Base-by-base conservation (phyloP, 2,329 filamentous ascomycete genomes). In the Neopestalotiopsis clavispora region DNA sequence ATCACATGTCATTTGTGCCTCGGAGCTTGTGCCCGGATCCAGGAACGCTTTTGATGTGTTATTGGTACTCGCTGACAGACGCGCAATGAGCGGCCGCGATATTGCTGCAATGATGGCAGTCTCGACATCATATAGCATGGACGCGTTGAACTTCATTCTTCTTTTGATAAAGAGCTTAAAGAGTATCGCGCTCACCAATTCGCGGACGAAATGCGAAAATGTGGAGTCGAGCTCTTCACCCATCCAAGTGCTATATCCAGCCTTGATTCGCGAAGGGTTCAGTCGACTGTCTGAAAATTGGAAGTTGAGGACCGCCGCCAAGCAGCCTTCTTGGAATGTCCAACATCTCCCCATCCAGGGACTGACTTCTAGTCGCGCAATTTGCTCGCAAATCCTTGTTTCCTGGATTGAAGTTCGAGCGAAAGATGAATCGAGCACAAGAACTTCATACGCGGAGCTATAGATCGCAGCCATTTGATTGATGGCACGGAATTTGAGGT, bases 281-380 rank as follows among this genome's bases (percentile, higher is more conserved):
- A 34, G 13, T 30, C 28, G 28, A 32, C 23, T 4, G 57, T 60
- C 57, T 3, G 23, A 17, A 23, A 30, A 32, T 10, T 60, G 57
- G 7, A 60, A 60, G 17, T 60, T 30, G 4, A 34, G 28, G 4
- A 30, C 14, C 23, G 12, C 28, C 23, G 60, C 60, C 20, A 63
- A 23, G 60, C 32, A 38, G 34, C 60, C 60, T 63, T 63, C 60
- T 42, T 63, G 60, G 2, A 63, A 63, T 3, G 60, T 63, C 60
- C 60, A 63, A 14, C 30, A 34, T 40, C 60, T 38, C 14, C 34
- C 32, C 60, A 63, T 40, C 60, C 60, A 63, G 5, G 60, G 20
- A 2, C 20, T 30, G 1, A 40, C 30, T 38, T 20, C 13, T 9
- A 63, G 32, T 4, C 34, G 60, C 4, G 32, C 30, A 2, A 40